Conservation (phyloP, 2,329 filamentous ascomycete species). For the Calonectria honghensis region DNA sequence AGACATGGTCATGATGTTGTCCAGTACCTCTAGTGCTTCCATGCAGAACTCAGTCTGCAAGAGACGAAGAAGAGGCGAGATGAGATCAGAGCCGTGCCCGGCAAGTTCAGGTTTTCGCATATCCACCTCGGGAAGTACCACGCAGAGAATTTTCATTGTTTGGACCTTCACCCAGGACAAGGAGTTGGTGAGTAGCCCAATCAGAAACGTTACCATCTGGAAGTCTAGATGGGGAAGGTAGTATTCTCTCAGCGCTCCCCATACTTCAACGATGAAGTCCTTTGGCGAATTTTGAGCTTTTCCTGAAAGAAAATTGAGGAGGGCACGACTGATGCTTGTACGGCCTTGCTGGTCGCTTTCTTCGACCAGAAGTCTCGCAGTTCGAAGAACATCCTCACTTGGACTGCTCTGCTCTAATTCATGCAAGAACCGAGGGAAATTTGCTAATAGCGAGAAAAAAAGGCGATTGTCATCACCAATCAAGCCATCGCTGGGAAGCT, state of each 20-base stretch:
- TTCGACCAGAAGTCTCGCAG: conserved; percentile 81
- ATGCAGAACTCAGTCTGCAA: conserved; percentile 96
- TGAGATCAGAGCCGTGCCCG: conserved; percentile 93
- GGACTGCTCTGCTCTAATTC: conserved; percentile 81
- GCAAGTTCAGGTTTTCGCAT: conserved; percentile 94
- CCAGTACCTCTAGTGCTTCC: conserved; percentile 91
- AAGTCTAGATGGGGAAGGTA: conserved; percentile 91
- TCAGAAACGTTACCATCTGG: conserved; percentile 89
- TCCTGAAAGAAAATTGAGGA: conserved; percentile 81
- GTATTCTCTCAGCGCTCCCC: conserved; percentile 83
- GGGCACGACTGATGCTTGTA: conserved; percentile 78
- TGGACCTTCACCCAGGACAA: conserved; percentile 93
- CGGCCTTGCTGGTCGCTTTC: conserved; percentile 85
- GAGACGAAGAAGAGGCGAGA: conserved; percentile 91
- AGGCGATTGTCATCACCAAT: conserved; percentile 89
- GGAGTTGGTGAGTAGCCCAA: conserved; percentile 93
- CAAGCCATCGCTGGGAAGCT: conserved; percentile 85
- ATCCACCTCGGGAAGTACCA: conserved; percentile 91
- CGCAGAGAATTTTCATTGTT: conserved; percentile 91
- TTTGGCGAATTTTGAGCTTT: conserved; percentile 80
- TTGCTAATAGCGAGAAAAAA: conserved; percentile 92
- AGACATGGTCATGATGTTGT: conserved; percentile 96
- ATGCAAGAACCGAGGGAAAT: conserved; percentile 89
- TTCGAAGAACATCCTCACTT: conserved; percentile 74
- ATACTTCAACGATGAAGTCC: conserved; percentile 85